Conservation (phyloP, 2,329 filamentous ascomycete genomes). For the Onygenales sp. region DNA sequence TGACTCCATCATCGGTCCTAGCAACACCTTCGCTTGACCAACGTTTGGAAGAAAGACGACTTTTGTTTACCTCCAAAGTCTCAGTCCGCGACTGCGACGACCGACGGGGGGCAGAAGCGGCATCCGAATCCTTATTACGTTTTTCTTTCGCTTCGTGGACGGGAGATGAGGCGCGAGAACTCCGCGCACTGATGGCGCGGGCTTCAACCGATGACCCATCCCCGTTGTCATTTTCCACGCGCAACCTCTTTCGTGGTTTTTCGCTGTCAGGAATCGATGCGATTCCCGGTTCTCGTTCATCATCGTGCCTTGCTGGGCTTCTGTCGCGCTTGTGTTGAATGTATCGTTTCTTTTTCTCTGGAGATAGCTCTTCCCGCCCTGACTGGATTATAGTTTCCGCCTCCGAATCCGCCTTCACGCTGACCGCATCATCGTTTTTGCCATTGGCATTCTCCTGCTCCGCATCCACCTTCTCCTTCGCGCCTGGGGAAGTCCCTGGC, state of each 20-base stretch:
- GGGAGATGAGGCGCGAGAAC: slow-evolving; percentile 19
- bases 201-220: slow-evolving; percentile 15
- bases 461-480: slow-evolving; percentile 1
- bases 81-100: slow-evolving; percentile 12
- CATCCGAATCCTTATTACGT: slow-evolving; percentile 22
- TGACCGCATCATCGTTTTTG: slow-evolving; percentile 21
- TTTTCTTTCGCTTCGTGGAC: slow-evolving; percentile 26
- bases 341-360: slow-evolving; percentile 36
- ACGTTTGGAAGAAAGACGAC: slow-evolving; percentile 23
- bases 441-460: slow-evolving; percentile 6
- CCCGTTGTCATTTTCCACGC: slow-evolving; percentile 18
- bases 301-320: slow-evolving; percentile 10
- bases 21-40: slow-evolving; percentile 27
- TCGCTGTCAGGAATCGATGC: slow-evolving; percentile 15
- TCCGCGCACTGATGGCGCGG: slow-evolving; percentile 17
- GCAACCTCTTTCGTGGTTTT: slow-evolving; percentile 22
- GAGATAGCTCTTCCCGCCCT: slow-evolving; percentile 35
- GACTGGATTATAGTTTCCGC: slow-evolving; percentile 42
- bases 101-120: slow-evolving; percentile 16
- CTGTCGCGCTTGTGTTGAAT: slow-evolving; percentile 26
- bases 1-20: slow-evolving; percentile 12
- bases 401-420: slow-evolving; percentile 37
- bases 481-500: background rate
- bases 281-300: slow-evolving; percentile 9
- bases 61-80: slow-evolving; percentile 11